Conservation (phyloP, 1,139 yeast species). For the Blastobotrys indianensis region DNA sequence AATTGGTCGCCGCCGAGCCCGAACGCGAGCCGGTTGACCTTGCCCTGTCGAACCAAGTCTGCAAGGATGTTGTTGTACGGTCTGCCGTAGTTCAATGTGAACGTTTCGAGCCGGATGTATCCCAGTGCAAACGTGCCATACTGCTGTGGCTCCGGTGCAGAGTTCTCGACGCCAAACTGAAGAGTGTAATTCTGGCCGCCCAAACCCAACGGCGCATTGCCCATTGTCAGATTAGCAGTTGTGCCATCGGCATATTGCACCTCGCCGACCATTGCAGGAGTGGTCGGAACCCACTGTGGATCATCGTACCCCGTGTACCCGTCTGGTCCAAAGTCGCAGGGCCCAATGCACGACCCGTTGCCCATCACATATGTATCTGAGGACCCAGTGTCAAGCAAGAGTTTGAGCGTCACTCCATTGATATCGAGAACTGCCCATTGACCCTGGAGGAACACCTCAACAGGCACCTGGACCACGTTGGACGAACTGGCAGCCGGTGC, state of each 20-base stretch:
- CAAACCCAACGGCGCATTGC: not conserved
- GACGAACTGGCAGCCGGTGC: too few relatives aligned
- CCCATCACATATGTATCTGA: slow-evolving; percentile 1
- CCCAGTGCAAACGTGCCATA: too few relatives aligned
- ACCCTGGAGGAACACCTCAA: too few relatives aligned
- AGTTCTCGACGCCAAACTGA: too few relatives aligned
- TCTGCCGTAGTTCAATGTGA: not conserved
- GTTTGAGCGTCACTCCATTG: not conserved
- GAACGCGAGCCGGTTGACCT: slow-evolving; percentile 3
- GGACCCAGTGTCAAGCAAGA: slow-evolving; percentile 6
- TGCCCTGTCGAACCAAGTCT: not conserved
- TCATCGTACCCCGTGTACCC: slow-evolving; percentile 2
- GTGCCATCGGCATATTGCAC: not conserved
- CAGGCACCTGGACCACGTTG: too few relatives aligned
- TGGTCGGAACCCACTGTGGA: not conserved
- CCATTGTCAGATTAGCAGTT: not conserved
- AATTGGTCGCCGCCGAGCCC: slow-evolving; percentile 4
- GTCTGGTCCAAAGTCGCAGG: slow-evolving; percentile 2
- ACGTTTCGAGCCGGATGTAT: too few relatives aligned
- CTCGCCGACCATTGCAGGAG: not conserved
- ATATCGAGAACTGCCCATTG: too few relatives aligned
- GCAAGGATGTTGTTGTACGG: slow-evolving; percentile 1
- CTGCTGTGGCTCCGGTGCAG: too few relatives aligned
- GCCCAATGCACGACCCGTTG: not conserved
- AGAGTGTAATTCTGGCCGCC: too few relatives aligned